Evolutionary conservation across 2,329 filamentous ascomycete genomes (phyloP), one percentile per base, ranked within the genome.

Genomic region (Cercospora nicotianae): DNA sequence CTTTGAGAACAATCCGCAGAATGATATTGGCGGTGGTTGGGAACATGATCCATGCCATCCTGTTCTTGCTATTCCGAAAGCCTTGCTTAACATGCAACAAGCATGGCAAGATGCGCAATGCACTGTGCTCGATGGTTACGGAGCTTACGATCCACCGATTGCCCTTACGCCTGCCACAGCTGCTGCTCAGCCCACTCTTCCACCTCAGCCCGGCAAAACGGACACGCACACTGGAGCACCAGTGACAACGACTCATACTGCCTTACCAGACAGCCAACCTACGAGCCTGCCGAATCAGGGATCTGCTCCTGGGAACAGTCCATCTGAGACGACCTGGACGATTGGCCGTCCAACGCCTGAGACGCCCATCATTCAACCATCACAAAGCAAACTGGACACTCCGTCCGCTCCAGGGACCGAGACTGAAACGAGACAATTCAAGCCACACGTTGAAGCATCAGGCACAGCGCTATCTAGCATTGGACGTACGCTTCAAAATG

Each of bases 71-170:
- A 57, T 66, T 2, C 67, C 67, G n/a, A 42, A 42, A 9, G 59
- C 58, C 13, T 60, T 68, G 26, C 39, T 66, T 6, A 31, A 57
- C 3, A 65, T 63, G 63, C 67, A 66, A 36, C 39, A 62, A 30
- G 63, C 63, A 18, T 66, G 67, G 60, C 57, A 30, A 42, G 63
- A 68, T 33, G 61, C 64, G 8, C 33, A 60, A 20, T 68, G 67
- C 42, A 20, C 18, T 16, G 60, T 51, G 0, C 59, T 26, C 6
- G 67, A 68, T 31, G 64, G 64, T 2, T 31, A 58, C 8, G 67
- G 67, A 20, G 67, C 67, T 2, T 68, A 68, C 28, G 67, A 68
- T 60, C 67, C 67, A 16, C 67, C 67, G n/a, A 60, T 66, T 13
- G 67, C 67, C 16, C 45, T 66, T 36, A 68, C 67, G 8, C 59